phyloP scores from a whole-genome alignment of 2,329 filamentous ascomycete species.

The Chrysoporthe deuterocubensis region DNA sequence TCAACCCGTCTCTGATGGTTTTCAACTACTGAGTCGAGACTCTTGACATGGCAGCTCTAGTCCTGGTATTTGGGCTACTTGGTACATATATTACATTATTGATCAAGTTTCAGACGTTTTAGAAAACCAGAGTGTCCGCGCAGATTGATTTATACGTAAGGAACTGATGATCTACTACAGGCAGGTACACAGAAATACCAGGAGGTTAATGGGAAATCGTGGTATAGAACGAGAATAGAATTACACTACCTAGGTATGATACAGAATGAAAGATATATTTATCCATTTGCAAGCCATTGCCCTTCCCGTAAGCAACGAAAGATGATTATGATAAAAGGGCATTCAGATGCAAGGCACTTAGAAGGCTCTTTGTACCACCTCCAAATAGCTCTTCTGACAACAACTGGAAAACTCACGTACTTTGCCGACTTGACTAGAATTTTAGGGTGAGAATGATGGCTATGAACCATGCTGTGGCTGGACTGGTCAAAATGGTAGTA shows the following conservation, averaged over 20 bases:
- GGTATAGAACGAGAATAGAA: background rate
- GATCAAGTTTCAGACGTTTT: background rate
- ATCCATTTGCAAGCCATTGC: background rate
- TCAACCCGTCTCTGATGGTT: slow-evolving; percentile 66
- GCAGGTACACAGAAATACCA: background rate
- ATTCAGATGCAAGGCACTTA: too few relatives aligned
- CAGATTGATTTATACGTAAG: background rate
- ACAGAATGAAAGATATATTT: too few relatives aligned
- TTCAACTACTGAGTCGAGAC: slow-evolving; percentile 54
- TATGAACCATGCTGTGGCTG: too few relatives aligned
- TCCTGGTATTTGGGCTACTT: background rate
- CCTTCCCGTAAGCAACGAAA: too few relatives aligned
- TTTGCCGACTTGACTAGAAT: too few relatives aligned
- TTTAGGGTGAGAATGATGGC: too few relatives aligned
- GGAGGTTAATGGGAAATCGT: background rate
- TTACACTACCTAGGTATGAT: background rate
- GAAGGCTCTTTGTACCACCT: too few relatives aligned
- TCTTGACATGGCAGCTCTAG: background rate
- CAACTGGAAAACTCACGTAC: too few relatives aligned
- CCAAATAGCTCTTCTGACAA: too few relatives aligned
- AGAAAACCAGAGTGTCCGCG: background rate
- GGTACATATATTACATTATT: background rate
- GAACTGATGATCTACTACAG: background rate
- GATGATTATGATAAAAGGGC: too few relatives aligned
- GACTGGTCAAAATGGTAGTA: too few relatives aligned